Percentiles rank a stretch among this genome's conserved stretches.
phyloP scores from a whole-genome alignment of 805 yeast species.

The Starmerella roubikii region DNA sequence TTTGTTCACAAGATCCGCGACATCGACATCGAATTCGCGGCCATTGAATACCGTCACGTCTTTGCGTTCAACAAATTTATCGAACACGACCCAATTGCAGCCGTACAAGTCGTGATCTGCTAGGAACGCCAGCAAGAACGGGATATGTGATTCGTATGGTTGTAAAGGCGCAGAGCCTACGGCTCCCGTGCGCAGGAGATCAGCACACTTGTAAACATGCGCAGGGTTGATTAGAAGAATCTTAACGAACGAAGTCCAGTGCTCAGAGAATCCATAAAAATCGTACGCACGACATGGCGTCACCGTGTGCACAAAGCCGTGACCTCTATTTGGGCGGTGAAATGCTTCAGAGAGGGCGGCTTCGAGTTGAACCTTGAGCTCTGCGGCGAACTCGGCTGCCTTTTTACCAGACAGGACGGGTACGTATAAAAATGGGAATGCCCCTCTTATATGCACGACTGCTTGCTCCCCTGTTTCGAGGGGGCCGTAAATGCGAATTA shows the following conservation, averaged over 20 bases:
- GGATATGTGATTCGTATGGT: slow-evolving; percentile 70
- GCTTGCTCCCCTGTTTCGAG: slow-evolving; percentile 39
- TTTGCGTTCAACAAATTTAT: neutral
- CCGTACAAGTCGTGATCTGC: slow-evolving; percentile 76
- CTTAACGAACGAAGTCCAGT: slow-evolving; percentile 52
- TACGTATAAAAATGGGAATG: slow-evolving; percentile 67
- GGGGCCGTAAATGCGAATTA: slow-evolving; percentile 65
- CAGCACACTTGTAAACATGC: slow-evolving; percentile 41
- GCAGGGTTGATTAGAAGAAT: slow-evolving; percentile 53
- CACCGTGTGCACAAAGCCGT: slow-evolving; percentile 24
- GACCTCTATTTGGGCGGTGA: slow-evolving; percentile 17
- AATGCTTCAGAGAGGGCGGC: slow-evolving; percentile 20
- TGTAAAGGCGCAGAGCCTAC: slow-evolving; percentile 31
- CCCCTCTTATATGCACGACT: slow-evolving; percentile 67
- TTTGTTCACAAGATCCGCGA: slow-evolving; percentile 36
- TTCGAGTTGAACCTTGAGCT: slow-evolving; percentile 20
- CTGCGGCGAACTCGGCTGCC: slow-evolving; percentile 8
- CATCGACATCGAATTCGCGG: slow-evolving; percentile 58
- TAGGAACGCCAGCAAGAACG: slow-evolving; percentile 61
- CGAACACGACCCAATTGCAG: slow-evolving; percentile 57
- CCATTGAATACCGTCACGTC: slow-evolving; percentile 39
- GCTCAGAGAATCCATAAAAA: slow-evolving; percentile 70
- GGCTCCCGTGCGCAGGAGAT: slow-evolving; percentile 35
- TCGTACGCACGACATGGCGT: slow-evolving; percentile 57
- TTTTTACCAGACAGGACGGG: slow-evolving; percentile 19